These are phyloP conservation scores for Sorghum bicolor DNA, from an alignment of 176 grass and related monocot genomes.

Conservation along the genomic window DNA sequence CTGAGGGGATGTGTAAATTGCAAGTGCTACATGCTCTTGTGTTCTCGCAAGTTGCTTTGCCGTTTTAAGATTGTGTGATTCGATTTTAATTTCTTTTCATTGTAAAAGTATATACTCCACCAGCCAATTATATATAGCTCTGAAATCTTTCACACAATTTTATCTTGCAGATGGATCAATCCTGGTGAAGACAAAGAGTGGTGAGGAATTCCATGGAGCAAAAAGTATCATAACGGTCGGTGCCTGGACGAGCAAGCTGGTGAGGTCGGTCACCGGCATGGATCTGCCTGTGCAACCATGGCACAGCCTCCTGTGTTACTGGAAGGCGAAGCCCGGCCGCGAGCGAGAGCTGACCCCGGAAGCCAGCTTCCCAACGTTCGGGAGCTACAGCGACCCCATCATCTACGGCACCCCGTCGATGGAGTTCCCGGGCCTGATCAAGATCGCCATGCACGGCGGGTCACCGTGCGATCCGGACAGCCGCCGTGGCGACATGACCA, in stretches of 20 bases:
- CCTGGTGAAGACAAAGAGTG: conserved; percentile 35
- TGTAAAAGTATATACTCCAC: too few species aligned
- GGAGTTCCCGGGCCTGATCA: conserved; percentile 86
- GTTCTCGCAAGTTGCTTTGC: too few species aligned
- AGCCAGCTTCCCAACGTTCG: conserved; percentile 80
- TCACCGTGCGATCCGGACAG: conserved; percentile 67
- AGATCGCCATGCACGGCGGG: conserved; percentile 73
- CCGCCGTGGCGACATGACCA: conserved; percentile 38
- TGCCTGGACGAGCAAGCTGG: conserved; percentile 60
- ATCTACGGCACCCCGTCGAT: conserved; percentile 82
- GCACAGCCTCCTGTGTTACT: conserved; percentile 72
- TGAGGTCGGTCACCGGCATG: conserved; percentile 29
- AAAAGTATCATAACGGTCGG: conserved; percentile 66
- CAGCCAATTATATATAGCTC: not conserved
- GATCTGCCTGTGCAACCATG: conserved; percentile 62
- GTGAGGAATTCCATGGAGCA: conserved; percentile 41
- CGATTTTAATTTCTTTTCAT: too few species aligned
- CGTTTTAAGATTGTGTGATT: too few species aligned
- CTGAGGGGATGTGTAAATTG: too few species aligned
- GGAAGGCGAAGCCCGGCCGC: conserved; percentile 58
- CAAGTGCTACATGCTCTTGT: too few species aligned
- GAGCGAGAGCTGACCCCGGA: conserved; percentile 44
- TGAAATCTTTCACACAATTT: not conserved
- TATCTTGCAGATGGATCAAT: not conserved
- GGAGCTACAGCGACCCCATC: conserved; percentile 65